Evolutionary conservation across 805 yeast genomes (phyloP), one percentile per base, ranked within the genome.

Genomic region (Saturnispora dispora): DNA sequence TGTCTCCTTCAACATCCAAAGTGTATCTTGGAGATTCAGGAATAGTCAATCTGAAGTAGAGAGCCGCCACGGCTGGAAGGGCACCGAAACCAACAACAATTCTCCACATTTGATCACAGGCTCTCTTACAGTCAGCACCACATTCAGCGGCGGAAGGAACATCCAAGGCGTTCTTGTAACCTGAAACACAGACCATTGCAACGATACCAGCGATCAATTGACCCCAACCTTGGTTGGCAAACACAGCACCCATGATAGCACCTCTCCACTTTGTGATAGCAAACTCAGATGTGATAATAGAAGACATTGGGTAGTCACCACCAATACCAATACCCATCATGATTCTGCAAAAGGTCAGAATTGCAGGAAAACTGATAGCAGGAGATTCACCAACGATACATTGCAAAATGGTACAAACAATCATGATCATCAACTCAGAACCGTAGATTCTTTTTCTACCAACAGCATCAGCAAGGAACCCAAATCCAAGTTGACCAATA

Each of bases 261-360:
- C 96, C 96, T 82, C 96, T 86, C 95, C 96, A 88, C 70, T 85
- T 88, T 58, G 96, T 88, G 54, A 96, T 87, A 25, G 96, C 79
- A 64, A 88, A 88, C 74, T 88, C 96, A 51, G 96, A 83, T 11
- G 96, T 84, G 58, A 88, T 88, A 66, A 88, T 85, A n/a, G 96
- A 87, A 25, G 96, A 87, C 63, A 89, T 76, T 60, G 96, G 96
- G 69, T 88, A 88, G 73, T 88, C 96, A 76, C 96, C 96, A 74
- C 96, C 96, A 62, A 88, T 89, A 80, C 96, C 96, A 62, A 89
- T 83, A 76, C 96, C 96, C 88, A 83, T 84, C 56, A 88, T 64
- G 57, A 88, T 82, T 81, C 96, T 85, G 72, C 81, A 83, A 63
- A 84, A 82, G 11, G 83, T 71, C 55, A 89, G 74, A 49, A 87